Evolutionary conservation across 208 protist species (phyloP).

Genomic region (Leishmania guyanensis): DNA sequence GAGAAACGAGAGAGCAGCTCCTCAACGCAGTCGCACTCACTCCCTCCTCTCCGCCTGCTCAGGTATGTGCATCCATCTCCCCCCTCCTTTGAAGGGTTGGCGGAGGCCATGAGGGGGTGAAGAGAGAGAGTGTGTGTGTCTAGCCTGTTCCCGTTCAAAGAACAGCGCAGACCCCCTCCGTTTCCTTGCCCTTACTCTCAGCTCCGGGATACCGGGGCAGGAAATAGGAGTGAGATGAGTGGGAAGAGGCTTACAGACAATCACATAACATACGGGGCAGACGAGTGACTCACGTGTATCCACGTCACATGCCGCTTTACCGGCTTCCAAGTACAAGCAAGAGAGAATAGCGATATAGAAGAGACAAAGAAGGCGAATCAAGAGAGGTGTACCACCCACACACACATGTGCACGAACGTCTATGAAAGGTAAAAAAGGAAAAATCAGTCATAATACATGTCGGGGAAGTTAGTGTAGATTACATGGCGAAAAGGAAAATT

Average conservation of each 20-base stretch:
- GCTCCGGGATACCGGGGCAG: background rate
- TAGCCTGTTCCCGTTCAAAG: background rate
- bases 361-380: background rate
- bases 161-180: background rate
- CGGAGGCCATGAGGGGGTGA: background rate
- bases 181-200: background rate
- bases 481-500: background rate
- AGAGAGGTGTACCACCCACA: background rate
- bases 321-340: background rate
- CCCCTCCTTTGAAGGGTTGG: background rate
- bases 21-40: background rate
- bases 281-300: background rate
- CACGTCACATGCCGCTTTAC: background rate
- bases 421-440: background rate
- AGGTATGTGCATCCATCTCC: background rate
- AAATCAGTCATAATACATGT: background rate
- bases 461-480: background rate
- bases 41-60: background rate
- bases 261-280: background rate
- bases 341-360: background rate
- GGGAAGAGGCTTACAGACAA: background rate
- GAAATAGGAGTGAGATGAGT: background rate
- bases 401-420: background rate
- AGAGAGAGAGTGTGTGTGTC: background rate
- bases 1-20: slow-evolving; percentile 10